Evolutionary conservation across 805 yeast species (phyloP).

Genomic region (Suhomyces canberraensis): DNA sequence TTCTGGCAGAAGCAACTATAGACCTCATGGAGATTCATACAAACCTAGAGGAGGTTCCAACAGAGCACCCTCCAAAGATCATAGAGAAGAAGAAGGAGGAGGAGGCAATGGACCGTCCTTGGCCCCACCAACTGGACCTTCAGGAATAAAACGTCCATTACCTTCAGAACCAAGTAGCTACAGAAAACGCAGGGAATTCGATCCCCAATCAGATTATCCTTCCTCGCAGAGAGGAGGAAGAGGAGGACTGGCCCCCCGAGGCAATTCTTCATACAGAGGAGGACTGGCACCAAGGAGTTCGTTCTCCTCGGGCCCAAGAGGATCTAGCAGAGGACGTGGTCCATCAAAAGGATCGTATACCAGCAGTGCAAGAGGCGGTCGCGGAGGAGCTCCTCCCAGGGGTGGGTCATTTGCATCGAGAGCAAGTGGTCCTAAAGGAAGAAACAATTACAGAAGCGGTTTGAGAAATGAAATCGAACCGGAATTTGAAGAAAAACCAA

Average conservation of each 20-base stretch:
- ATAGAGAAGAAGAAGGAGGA: neutral
- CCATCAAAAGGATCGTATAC: neutral
- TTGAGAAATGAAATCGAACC: slow-evolving; percentile 6
- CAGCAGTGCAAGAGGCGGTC: slow-evolving; percentile 2
- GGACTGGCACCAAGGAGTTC: slow-evolving; percentile 1
- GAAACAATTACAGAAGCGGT: slow-evolving; percentile 3
- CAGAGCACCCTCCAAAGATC: neutral
- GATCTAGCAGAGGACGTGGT: neutral
- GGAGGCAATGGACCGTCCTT: neutral
- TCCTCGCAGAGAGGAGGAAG: slow-evolving; percentile 1
- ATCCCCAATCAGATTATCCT: slow-evolving; percentile 1
- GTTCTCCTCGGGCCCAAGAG: neutral
- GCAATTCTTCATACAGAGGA: neutral
- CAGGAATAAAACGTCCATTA: slow-evolving; percentile 7
- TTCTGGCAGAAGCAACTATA: slow-evolving; percentile 22
- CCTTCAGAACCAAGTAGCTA: slow-evolving; percentile 11
- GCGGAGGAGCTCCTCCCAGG: slow-evolving; percentile 5
- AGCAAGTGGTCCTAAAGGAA: neutral
- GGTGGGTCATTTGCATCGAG: slow-evolving; percentile 4
- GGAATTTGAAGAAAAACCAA: slow-evolving; percentile 5
- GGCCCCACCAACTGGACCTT: neutral
- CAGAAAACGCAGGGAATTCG: slow-evolving; percentile 7
- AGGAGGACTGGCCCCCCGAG: slow-evolving; percentile 1
- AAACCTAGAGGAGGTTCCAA: slow-evolving; percentile 3
- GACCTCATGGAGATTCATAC: slow-evolving; percentile 12